Base-by-base conservation (phyloP, 169 alveolate genomes). In the Plasmodium gaboni region DNA sequence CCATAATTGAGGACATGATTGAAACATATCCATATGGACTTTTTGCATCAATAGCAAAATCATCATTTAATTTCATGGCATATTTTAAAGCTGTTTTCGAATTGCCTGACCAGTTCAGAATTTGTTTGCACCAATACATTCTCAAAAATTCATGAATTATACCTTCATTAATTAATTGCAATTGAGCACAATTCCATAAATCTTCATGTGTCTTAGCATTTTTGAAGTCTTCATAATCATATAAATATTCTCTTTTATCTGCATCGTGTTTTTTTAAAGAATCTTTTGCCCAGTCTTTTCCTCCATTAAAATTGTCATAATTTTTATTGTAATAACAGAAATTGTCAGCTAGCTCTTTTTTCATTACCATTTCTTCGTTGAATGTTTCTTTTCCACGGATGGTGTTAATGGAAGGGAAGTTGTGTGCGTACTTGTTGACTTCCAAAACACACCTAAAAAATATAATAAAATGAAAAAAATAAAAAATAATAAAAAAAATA, bases 111-210 rank as follows among this genome's bases (percentile, higher is more conserved):
- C 97, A 94, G 92, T 95, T 96, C 78, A 95, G 88, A 28, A 95
- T 92, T 87, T 93, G 92, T 72, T 88, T 92, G 2, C 95, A 93
- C 96, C 97, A 95, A 60, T 92, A 95, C 96, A 95, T 94, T 44
- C 96, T 94, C 65, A 95, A 89, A 74, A 80, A 95, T 19, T 95
- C 97, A 59, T 94, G 95, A 91, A 95, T 94, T 72, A 93, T 89
- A 8, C 96, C 97, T 71, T 78, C 92, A 61, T 92, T 44, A 32
- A 92, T 92, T 61, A 94, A 91, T 85, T 95, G 96, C 44, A 73
- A 50, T 48, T 95, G 96, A 8, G 96, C 88, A 24, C 96, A 94
- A 59, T 94, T 95, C 97, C 97, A 95, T 74, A 93, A 63, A 5
- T 70, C 94, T 76, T 91, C 95, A 53, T 95, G 96, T 9, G 97